Evolutionary conservation across 2,329 filamentous ascomycete genomes (phyloP), one percentile per base, ranked within the genome.

Genomic region (Microdochium bolleyi): DNA sequence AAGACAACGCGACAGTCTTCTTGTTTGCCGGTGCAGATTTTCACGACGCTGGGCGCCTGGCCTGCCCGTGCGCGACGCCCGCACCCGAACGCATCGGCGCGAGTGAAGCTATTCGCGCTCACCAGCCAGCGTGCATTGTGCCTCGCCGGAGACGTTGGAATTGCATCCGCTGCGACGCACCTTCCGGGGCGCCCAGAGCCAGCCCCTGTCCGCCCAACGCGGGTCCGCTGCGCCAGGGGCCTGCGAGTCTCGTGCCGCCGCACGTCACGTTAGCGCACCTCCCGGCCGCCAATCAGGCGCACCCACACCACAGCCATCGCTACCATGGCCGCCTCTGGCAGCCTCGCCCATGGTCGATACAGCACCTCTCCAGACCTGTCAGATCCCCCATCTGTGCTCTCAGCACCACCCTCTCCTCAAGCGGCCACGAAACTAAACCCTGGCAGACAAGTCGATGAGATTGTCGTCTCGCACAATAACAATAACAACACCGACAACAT

Each of bases 311-410:
- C 38, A 53, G 27, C 34, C 30, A 24, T 49, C 49, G 25, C 49
- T 53, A 55, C 51, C 25, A 62, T 62, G 60, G 58, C 59, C 53
- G 54, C 62, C 44, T 50, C 61, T 48, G 56, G 60, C 41, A 56
- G 57, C 53, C 61, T 57, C 34, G 54, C 56, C 49, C 60, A 51
- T 48, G 56, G 57, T 49, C 59, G 65, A 54, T 58, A 60, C 34
- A 67, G 64, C 49, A 66, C 65, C 48, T 67, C 65, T 21, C 64
- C 64, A 10, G 65, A 67, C 30, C 52, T 67, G 48, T 67, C 64
- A 37, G 64, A 66, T 51, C 65, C 64, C 19, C 64, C 65, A 27
- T 67, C 64, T 21, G 61, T 64, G 55, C 54, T 67, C 19, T 67
- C 65, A 10, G 64, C 58, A 49, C 63, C 63, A 48, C 52, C 57